Conservation (phyloP, 768 basidiomycete genomes). For the Phaeotremella skinneri region DNA sequence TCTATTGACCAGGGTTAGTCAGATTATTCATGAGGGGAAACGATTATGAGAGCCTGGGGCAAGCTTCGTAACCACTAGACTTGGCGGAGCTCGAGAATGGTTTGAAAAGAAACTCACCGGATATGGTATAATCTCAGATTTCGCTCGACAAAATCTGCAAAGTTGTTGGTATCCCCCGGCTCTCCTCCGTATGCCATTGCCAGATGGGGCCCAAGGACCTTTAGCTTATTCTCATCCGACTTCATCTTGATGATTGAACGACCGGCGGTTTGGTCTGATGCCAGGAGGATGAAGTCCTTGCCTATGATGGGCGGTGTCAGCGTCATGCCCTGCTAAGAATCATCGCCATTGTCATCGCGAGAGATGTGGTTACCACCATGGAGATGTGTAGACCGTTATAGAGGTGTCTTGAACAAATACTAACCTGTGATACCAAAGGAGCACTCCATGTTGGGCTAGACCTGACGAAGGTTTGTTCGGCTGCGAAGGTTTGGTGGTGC, state of each 20-base stretch:
- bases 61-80: not conserved
- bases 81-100: not conserved
- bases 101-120: conserved; percentile 56
- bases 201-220: conserved; percentile 80
- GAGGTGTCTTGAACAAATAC: conserved; percentile 1
- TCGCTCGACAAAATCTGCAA: conserved; percentile 92
- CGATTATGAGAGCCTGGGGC: not conserved
- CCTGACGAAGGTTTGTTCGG: not conserved
- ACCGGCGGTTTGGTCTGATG: conserved; percentile 82
- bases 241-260: conserved; percentile 98
- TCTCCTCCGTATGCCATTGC: conserved; percentile 95
- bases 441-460: conserved; percentile 66
- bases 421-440: conserved; percentile 73
- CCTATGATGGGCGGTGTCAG: conserved; percentile 53
- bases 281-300: conserved; percentile 89
- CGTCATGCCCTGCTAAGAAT: not conserved
- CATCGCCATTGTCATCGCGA: not conserved
- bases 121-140: conserved; percentile 96
- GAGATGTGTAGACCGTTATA: not conserved
- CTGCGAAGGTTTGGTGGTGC: no score
- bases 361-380: not conserved
- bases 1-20: conserved; percentile 28
- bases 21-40: not conserved
- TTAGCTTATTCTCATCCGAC: conserved; percentile 93
- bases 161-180: conserved; percentile 94